Conservation (phyloP, 1,284 basidiomycete species). For the Cutaneotrichosporon sp. region DNA sequence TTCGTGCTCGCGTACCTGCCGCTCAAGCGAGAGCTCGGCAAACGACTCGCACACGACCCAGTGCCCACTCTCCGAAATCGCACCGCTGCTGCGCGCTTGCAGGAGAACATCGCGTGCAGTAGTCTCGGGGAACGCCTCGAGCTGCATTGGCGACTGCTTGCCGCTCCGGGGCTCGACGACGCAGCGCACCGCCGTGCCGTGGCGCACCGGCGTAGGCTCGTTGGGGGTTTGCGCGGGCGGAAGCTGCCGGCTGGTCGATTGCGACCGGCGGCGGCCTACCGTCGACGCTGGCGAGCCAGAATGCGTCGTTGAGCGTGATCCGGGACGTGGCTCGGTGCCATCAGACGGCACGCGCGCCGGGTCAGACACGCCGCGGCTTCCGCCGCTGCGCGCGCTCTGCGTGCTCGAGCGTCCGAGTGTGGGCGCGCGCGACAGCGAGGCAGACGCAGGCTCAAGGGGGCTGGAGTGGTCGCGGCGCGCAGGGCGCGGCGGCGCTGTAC, state of each 20-base stretch:
- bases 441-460: not conserved
- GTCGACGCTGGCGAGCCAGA: not conserved
- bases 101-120: slow-evolving; percentile 37
- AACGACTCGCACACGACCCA: slow-evolving; percentile 46
- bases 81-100: slow-evolving; percentile 7
- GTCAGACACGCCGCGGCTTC: not conserved
- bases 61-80: slow-evolving; percentile 17
- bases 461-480: not conserved
- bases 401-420: slow-evolving; percentile 1
- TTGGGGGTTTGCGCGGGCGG: not conserved
- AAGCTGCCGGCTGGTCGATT: slow-evolving; percentile 4
- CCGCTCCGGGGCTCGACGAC: slow-evolving; percentile 4
- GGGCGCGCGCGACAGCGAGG: not conserved
- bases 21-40: slow-evolving; percentile 54
- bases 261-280: slow-evolving; percentile 3
- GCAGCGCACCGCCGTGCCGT: slow-evolving; percentile 9
- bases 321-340: not conserved
- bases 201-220: slow-evolving; percentile 8
- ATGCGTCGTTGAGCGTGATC: too few species aligned
- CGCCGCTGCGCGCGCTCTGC: not conserved
- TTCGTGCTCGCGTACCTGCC: slow-evolving; percentile 78
- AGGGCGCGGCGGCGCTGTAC: not conserved
- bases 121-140: slow-evolving; percentile 36
- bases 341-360: not conserved
- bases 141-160: slow-evolving; percentile 8